Evolutionary conservation across 208 protist genomes (phyloP), one percentile per base, ranked within the genome.

Genomic region (Crithidia mellificae): DNA sequence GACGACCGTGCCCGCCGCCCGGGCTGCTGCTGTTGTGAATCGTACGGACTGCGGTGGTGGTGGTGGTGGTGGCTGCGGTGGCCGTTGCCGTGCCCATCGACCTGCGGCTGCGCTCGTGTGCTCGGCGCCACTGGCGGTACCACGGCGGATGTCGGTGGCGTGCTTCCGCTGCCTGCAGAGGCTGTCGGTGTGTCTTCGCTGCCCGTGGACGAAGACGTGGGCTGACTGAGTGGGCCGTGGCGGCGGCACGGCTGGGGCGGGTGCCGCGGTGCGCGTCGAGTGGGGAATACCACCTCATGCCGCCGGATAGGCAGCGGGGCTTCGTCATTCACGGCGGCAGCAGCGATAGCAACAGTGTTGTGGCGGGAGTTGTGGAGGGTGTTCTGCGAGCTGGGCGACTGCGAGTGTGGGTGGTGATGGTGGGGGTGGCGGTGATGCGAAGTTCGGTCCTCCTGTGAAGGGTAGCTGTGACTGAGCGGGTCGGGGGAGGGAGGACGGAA

Each of bases 401-500:
- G 34, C 11, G 34, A 11, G 38, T 29, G 29, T 12, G 6, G 25
- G 9, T 53, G 25, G 22, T 20, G 43, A 44, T 51, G 19, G 29
- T 0, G 14, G 43, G 25, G 57, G 1, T 14, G 14, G 57, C 30
- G 36, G 1, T 32, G n/a, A n/a, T n/a, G n/a, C n/a, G n/a, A n/a
- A n/a, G n/a, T n/a, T n/a, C n/a, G n/a, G n/a, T n/a, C 15, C 7
- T 22, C 17, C 20, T 51, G 57, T 6, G 57, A 38, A 22, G 46
- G 59, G 46, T 2, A 17, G 20, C 20, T 43, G 27, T 55, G 59
- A 47, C n/a, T 15, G 11, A 29, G 46, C 12, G 30, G 34, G 14
- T 55, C 46, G 0, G 43, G 59, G 1, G 59, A 65, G 2, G 44
- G 46, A 5, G 59, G 25, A 8, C 46, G 59, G 47, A 65, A 55